These are phyloP conservation scores for Trichoderma sp. DNA, from an alignment of 2,329 filamentous ascomycete species.

Conservation along the genomic window DNA sequence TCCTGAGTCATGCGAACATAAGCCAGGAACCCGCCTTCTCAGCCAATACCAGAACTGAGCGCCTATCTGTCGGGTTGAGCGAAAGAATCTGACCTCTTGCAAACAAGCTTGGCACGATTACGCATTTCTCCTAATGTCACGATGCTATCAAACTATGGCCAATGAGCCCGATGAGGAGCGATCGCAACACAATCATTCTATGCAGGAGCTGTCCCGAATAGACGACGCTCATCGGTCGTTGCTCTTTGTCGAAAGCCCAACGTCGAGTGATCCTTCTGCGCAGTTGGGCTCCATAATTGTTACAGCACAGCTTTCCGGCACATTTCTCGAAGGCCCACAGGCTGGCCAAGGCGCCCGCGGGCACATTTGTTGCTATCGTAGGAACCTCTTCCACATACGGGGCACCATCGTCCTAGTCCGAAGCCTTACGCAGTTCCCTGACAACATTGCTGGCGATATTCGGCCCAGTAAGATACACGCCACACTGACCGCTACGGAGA, in stretches of 20 bases:
- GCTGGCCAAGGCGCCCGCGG: background rate
- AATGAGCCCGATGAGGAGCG: too few species aligned
- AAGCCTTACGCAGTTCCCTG: background rate
- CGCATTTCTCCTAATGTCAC: too few species aligned
- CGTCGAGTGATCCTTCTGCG: background rate
- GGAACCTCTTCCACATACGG: background rate
- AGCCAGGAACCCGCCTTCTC: too few species aligned
- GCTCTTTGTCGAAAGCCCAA: background rate
- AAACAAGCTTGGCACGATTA: too few species aligned
- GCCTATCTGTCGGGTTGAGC: too few species aligned
- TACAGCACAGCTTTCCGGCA: background rate
- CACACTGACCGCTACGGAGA: background rate
- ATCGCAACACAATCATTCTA: background rate
- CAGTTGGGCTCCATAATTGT: background rate
- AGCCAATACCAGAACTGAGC: too few species aligned
- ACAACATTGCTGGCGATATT: too few species aligned
- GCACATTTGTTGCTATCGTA: background rate
- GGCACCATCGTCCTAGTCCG: background rate
- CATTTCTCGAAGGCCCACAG: background rate
- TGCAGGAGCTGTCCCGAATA: background rate
- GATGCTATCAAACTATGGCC: too few species aligned
- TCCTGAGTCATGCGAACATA: too few species aligned
- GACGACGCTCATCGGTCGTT: background rate
- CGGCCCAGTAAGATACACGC: background rate
- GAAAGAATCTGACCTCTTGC: too few species aligned